Percentiles rank a stretch among this genome's conserved stretches.
phyloP scores from a whole-genome alignment of 2,329 filamentous ascomycete genomes.

The Orbilia blumenaviensis region DNA sequence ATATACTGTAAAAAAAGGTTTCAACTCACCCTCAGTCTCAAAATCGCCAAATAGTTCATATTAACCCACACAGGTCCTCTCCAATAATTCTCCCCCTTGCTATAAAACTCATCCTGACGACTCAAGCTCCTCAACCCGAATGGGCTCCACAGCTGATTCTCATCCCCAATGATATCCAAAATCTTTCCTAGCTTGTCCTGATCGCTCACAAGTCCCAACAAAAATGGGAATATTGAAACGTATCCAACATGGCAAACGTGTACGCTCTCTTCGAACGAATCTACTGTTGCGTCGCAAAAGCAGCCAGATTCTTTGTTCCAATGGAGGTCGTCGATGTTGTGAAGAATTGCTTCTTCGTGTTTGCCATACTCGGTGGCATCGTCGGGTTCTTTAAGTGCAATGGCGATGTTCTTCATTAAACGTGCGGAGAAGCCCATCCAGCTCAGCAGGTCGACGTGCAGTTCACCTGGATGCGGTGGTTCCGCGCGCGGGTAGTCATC shows the following conservation, averaged over 20 bases:
- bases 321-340: conserved; percentile 91
- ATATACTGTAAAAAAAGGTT: no score
- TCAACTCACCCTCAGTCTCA: conserved; percentile 76
- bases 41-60: conserved; percentile 88
- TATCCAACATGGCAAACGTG: conserved; percentile 98
- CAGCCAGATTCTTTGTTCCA: conserved; percentile 83
- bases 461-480: conserved; percentile 92
- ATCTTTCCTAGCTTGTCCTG: conserved; percentile 78
- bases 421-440: conserved; percentile 98
- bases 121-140: conserved; percentile 91
- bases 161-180: conserved; percentile 79
- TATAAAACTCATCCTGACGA: conserved; percentile 82
- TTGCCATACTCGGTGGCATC: conserved; percentile 77
- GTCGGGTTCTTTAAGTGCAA: conserved; percentile 73
- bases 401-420: conserved; percentile 80
- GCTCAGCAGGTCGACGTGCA: conserved; percentile 91
- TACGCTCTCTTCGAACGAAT: conserved; percentile 88
- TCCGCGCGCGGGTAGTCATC: conserved; percentile 96
- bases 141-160: conserved; percentile 87
- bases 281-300: conserved; percentile 94
- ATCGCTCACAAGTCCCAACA: conserved; percentile 76
- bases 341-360: conserved; percentile 78
- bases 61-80: conserved; percentile 93
- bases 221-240: conserved; percentile 89
- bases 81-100: conserved; percentile 97